phyloP scores from a whole-genome alignment of 169 alveolate species.

The Plasmodium chabaudi region DNA sequence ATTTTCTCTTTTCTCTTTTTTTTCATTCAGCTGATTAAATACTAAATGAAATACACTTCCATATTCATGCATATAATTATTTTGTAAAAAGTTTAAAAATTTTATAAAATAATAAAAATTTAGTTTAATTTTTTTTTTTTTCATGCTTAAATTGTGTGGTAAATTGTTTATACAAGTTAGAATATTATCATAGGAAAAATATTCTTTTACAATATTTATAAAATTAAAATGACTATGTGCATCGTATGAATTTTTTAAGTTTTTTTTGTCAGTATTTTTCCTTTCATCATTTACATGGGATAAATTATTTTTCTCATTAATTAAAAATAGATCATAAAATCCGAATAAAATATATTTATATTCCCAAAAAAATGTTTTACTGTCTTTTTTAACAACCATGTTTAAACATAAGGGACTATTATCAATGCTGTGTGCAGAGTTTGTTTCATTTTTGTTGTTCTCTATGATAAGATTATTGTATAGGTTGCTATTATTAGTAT shows the following conservation, averaged over 20 bases:
- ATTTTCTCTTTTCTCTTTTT: background rate
- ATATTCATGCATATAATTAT: constrained; percentile 11
- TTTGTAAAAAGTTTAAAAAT: constrained; percentile 31
- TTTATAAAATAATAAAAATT: constrained; percentile 53
- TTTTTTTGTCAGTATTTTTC: background rate
- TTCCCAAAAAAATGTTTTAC: constrained; percentile 42
- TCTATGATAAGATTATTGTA: too few relatives aligned
- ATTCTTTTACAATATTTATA: constrained; percentile 34
- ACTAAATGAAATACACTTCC: constrained; percentile 40
- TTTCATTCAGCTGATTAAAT: constrained; percentile 11
- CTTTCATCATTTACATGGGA: constrained; percentile 16
- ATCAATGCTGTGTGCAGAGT: too few relatives aligned
- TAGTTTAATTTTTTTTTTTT: constrained; percentile 16
- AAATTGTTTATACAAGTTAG: background rate
- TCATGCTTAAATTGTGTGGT: background rate
- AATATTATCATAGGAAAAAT: constrained; percentile 16
- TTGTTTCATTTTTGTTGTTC: background rate
- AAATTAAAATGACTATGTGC: constrained; percentile 62
- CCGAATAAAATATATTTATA: constrained; percentile 60
- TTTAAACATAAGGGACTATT: background rate
- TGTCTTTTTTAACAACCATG: background rate
- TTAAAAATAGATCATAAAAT: constrained; percentile 58
- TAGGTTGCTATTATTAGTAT: background rate
- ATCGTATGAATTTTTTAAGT: constrained; percentile 17
- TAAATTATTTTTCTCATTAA: constrained; percentile 19